A percentile compares a stretch with the other conserved stretches of the same genome.
phyloP scores from a whole-genome alignment of 2,329 filamentous ascomycete species.

The Colletotrichum tamarilloi region DNA sequence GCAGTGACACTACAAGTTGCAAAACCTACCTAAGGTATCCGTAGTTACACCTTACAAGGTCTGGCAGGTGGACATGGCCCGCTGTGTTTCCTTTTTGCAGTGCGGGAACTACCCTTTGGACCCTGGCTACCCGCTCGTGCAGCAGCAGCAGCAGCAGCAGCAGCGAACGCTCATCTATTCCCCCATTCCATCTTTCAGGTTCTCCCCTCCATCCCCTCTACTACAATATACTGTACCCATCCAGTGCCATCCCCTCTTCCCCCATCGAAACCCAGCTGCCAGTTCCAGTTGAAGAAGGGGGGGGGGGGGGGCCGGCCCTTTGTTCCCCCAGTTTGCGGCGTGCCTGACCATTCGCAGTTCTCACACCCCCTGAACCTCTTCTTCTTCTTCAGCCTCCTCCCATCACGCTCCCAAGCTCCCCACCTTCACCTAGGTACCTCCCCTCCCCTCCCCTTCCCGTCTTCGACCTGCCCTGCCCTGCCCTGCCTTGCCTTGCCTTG shows the following conservation, averaged over 20 bases:
- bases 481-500: no score
- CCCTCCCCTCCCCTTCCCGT: no score
- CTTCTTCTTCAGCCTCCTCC: neutral
- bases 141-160: constrained; percentile 48
- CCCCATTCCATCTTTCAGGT: neutral
- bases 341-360: neutral
- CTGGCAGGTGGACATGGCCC: constrained; percentile 7
- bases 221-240: neutral
- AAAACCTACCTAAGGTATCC: no score
- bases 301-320: no score
- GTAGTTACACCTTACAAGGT: neutral
- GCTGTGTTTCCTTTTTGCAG: constrained; percentile 24
- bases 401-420: neutral
- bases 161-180: constrained; percentile 31
- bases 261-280: neutral
- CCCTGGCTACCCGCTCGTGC: constrained; percentile 57
- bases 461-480: no score
- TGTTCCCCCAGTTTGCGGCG: no score
- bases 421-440: neutral
- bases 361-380: constrained; percentile 5
- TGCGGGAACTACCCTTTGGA: constrained; percentile 44
- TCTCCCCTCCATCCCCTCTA: neutral
- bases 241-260: neutral
- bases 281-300: neutral
- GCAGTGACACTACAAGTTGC: no score